Evolutionary conservation across 169 alveolate species (phyloP).

Genomic region (Plasmodium falciparum): DNA sequence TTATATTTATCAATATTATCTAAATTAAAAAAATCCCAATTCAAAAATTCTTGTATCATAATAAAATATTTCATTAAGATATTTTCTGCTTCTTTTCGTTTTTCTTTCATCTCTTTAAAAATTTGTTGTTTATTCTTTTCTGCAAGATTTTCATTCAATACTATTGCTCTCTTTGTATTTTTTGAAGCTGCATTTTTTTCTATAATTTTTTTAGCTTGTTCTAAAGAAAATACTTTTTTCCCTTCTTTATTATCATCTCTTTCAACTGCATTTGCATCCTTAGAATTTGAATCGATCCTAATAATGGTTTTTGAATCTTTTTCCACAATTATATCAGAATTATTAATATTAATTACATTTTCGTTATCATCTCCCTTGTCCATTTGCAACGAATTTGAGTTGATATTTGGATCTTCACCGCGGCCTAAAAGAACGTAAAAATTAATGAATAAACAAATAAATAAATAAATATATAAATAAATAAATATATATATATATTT

Average conservation of each 20-base stretch:
- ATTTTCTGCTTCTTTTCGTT: conserved; percentile 62
- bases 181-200: conserved; percentile 71
- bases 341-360: too few species aligned
- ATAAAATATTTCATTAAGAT: conserved; percentile 34
- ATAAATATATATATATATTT: background rate
- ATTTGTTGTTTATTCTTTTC: conserved; percentile 57
- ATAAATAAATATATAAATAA: background rate
- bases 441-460: background rate
- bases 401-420: too few species aligned
- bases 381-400: too few species aligned
- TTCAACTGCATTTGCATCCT: too few species aligned
- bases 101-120: conserved; percentile 64
- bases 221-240: conserved; percentile 59
- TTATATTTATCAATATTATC: conserved; percentile 37
- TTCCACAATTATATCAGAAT: too few species aligned
- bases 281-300: too few species aligned
- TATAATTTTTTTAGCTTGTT: conserved; percentile 58
- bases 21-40: conserved; percentile 66
- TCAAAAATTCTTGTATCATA: conserved; percentile 69
- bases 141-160: conserved; percentile 57
- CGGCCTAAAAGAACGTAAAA: too few species aligned
- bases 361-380: too few species aligned
- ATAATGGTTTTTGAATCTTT: too few species aligned
- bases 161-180: conserved; percentile 65
- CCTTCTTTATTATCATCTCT: conserved; percentile 1